Conservation (phyloP, 2,329 filamentous ascomycete species). For the Trichoderma hamatum region DNA sequence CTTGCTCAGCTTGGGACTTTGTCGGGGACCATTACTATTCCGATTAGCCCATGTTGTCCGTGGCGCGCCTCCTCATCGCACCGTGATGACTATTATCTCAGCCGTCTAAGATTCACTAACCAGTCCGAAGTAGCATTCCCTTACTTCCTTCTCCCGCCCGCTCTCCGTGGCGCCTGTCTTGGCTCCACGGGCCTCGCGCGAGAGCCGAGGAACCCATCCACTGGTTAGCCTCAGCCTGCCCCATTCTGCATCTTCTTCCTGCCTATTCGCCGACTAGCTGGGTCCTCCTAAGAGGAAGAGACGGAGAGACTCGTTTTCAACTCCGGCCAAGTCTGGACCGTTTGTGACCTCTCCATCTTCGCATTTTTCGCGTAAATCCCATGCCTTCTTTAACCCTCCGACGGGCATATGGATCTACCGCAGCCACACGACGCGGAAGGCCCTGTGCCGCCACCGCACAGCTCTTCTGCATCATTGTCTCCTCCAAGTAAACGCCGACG, state of each 20-base stretch:
- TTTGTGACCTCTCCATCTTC: constrained; percentile 16
- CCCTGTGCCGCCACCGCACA: constrained; percentile 24
- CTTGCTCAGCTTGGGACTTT: constrained; percentile 19
- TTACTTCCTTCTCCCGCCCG: constrained; percentile 21
- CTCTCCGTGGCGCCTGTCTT: constrained; percentile 22
- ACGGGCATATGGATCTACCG: constrained; percentile 27
- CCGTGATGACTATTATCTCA: constrained; percentile 23
- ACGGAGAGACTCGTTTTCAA: constrained; percentile 20
- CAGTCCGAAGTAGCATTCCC: constrained; percentile 17
- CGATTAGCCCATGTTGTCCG: constrained; percentile 1
- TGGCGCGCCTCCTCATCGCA: constrained; percentile 22
- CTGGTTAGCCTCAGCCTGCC: constrained; percentile 26
- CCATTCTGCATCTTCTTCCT: constrained; percentile 25
- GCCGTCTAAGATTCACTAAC: constrained; percentile 15
- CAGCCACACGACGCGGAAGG: constrained; percentile 26
- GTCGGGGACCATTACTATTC: background rate
- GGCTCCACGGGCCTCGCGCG: constrained; percentile 29
- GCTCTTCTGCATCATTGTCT: constrained; percentile 30
- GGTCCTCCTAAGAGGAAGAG: background rate
- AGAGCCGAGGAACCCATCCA: constrained; percentile 27
- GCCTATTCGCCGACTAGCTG: constrained; percentile 19
- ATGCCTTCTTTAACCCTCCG: constrained; percentile 16
- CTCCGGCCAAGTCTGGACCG: background rate
- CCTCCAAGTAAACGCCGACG: constrained; percentile 40
- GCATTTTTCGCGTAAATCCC: constrained; percentile 9